Base-by-base conservation (phyloP, 164 flowering plant species). In the Aristolochia contorta region DNA sequence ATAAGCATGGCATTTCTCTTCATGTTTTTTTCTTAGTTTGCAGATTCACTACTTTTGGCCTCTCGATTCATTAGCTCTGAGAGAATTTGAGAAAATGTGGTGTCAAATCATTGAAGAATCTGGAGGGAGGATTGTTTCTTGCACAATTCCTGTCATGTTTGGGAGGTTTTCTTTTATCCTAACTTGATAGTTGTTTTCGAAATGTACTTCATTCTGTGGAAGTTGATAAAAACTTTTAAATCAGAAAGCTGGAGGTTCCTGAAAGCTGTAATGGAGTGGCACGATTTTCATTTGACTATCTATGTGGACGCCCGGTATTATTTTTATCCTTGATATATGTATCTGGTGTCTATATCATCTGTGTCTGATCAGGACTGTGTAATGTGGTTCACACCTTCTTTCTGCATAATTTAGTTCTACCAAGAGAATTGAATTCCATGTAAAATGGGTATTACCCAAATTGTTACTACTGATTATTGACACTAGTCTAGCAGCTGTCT, bases 231-330 rank as follows among this genome's bases (percentile, higher is more conserved):
- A 48, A 48, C 23, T 52, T 5, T 62, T 9, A 47, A 58, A 70
- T 43, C 79, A 93, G 99, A 81, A 71, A 64, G 30, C 54, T 93
- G 85, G 87, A 87, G 67, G 96, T 93, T 66, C 81, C 82, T 58
- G 78, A 90, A 73, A 84, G 94, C 82, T 90, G 94, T 63, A 71
- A 84, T 63, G 99, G 99, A 57, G 82, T 85, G 59, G 97, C 94
- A 64, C 73, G 94, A 54, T 86, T 93, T 74, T 65, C 84, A 64
- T 93, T 90, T 64, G 94, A 93, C 20, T 83, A 86, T 78, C 76
- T 93, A n/a, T 93, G 97, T 74, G 94, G 96, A 53, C 85, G 78
- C 57, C 92, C 97, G 87, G 99, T 93, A 86, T 20, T 56, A 16
- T 62, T 23, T 65, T 56, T 61, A 27, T 47, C 62, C 55, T 41